Base-by-base conservation (phyloP, 495 filamentous ascomycete genomes). In the Penicillium malachiteum region DNA sequence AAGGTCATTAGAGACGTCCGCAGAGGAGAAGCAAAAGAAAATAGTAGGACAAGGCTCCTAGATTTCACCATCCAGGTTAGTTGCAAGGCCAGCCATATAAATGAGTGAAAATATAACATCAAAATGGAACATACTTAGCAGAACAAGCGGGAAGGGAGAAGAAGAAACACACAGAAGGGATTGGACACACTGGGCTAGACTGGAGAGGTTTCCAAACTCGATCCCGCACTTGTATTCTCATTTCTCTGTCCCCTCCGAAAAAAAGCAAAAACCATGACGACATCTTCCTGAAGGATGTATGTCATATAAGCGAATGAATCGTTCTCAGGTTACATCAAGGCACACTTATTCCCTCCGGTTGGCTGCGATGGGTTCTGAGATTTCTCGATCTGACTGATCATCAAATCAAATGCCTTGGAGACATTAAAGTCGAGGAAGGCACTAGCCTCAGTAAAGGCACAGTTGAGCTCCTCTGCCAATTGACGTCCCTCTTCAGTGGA, bases 311-410 rank as follows among this genome's bases (percentile, higher is more conserved):
- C 16, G 21, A 14, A 47, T 33, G 10, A 18, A 26, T 38, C 32
- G 40, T 13, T 26, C 10, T 14, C 13, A 47, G 39, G 52, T 79
- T 71, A 98, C 94, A 98, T 97, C 54, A 97, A 64, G 51, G 66
- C 57, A 66, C 94, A 98, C 71, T 91, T 96, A 50, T 83, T 86
- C 11, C 84, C 87, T 33, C 85, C 87, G 9, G 90, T 70, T 0
- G 90, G 87, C 75, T 95, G 88, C 49, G 82, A 84, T 3, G 95
- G 94, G 70, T 96, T 96, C 72, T 96, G 90, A 5, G 84, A 83
- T 72, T 96, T 96, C 76, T 99, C 95, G 54, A 99, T 88, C 77
- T 97, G 87, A 40, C 83, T 89, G 63, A 99, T 92, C 78, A 97
- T 88, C 48, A 95, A 79, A 70, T 97, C 93, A 67, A 99, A 99